Percentiles rank a stretch among this genome's conserved stretches.
Evolutionary conservation across 225 moss, liverwort and hornwort genomes (phyloP).

Genomic region (Pseudoscleropodium purum): DNA sequence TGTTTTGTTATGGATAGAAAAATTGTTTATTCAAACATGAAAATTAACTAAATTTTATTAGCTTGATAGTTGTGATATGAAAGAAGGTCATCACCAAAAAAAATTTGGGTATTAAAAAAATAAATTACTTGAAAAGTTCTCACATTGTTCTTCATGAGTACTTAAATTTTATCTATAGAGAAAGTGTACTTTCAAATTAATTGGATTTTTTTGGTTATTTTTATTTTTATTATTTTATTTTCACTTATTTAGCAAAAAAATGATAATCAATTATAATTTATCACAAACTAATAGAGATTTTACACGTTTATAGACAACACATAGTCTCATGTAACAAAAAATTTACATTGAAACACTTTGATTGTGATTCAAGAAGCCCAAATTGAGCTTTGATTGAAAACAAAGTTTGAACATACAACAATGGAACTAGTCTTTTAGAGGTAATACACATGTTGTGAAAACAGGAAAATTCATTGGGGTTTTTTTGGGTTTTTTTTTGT

Average conservation of each 20-base stretch:
- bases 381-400: neutral
- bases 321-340: neutral
- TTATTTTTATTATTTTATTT: neutral
- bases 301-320: neutral
- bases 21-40: neutral
- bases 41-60: neutral
- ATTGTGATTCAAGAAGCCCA: neutral
- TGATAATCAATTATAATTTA: neutral
- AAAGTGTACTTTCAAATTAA: neutral
- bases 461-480: neutral
- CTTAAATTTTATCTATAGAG: neutral
- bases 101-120: neutral
- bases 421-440: neutral
- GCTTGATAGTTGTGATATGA: neutral
- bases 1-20: too few relatives aligned
- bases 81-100: neutral
- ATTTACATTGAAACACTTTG: neutral
- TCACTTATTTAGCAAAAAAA: neutral
- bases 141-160: neutral
- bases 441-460: neutral
- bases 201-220: neutral
- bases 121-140: neutral
- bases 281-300: neutral
- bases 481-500: neutral
- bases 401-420: neutral